Evolutionary conservation across 768 basidiomycete species (phyloP), one percentile per base, ranked within the genome.

Genomic region (Suillus lakei): DNA sequence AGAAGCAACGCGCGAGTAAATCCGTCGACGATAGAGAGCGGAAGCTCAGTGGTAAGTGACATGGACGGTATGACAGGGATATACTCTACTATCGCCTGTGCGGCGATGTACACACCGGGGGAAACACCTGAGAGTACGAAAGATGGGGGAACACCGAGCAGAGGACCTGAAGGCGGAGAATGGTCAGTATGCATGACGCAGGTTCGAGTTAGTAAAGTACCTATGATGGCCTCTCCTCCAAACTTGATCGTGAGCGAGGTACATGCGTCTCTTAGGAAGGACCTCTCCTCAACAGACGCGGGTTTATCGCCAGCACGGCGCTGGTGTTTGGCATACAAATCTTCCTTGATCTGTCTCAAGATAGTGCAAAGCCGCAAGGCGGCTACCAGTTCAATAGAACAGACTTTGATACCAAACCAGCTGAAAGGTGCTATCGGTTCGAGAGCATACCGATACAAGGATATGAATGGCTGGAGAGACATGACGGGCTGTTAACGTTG

Each of bases 1-100:
- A 96, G 80, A 38, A 97, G 84, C 66, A 89, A 84, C 4, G 93
- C 87, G 77, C 94, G 91, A 53, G 89, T 87, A 67, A 95, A 85
- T 12, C 88, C 93, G 73, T 97, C 95, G 5, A 95, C 69, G 48
- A 94, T 62, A 2, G 93, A 81, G 10, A 95, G 76, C 1, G 91
- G 90, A 15, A 95, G 80, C 73, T 97, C 95, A 32, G 82, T 82
- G 66, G 80, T 71, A 54, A 87, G 80, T 4, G 83, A 81, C 46
- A 87, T 79, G 1, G 73, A 73, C 51, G 86, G 91, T 4, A 85
- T 83, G 36, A 69, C 63, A 1, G 93, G 94, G 5, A 93, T 74
- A 38, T 79, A 72, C 28, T 89, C 84, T 34, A 91, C 83, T 58
- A 90, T 70, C 16, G 85, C 85, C 76, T 93, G 93, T 0, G 83